Evolutionary conservation across 2,329 filamentous ascomycete genomes (phyloP), one percentile per base, ranked within the genome.

Genomic region (Aschersonia sp.): DNA sequence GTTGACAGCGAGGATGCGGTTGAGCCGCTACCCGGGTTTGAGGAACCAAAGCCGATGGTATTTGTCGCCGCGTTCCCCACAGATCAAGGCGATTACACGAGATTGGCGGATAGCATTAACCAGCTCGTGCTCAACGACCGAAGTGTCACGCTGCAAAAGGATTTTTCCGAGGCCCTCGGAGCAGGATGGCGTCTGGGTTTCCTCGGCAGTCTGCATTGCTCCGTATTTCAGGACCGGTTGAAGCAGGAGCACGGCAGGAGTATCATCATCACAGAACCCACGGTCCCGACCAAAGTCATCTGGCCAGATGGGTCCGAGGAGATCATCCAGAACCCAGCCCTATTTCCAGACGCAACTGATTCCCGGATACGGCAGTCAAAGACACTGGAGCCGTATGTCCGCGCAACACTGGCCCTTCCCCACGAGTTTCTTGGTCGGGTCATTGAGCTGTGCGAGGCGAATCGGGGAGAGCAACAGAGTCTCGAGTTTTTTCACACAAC

Each of bases 31-130:
- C 87, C 88, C 0, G 92, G 90, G 2, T 98, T 98, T 51, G 90
- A 95, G 60, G 92, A 98, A 63, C 90, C 92, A 1, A 94, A 98
- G 63, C 84, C 89, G 5, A 98, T 98, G 92, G 92, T 98, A 5
- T 98, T 98, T 56, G 92, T 98, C 4, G 89, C 90, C 1, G 92
- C 92, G 0, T 98, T 95, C 57, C 92, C 92, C 0, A 88, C 89
- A 0, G 89, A 98, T 58, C 88, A 94, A 55, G 73, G 81, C 56
- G 87, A 95, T 62, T 90, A 94, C 59, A 76, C 78, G 42, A 84
- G 88, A 58, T 70, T 98, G 4, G 87, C 94, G 53, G 90, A 97
- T 62, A 95, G 88, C 62, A 95, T 98, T 59, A 83, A 84, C 51
- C 90, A 97, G 61, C 79, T 98, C 11, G 81, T 90, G 2, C 77